Conservation (phyloP, 495 filamentous ascomycete genomes). For the Trichoderma erinaceum region DNA sequence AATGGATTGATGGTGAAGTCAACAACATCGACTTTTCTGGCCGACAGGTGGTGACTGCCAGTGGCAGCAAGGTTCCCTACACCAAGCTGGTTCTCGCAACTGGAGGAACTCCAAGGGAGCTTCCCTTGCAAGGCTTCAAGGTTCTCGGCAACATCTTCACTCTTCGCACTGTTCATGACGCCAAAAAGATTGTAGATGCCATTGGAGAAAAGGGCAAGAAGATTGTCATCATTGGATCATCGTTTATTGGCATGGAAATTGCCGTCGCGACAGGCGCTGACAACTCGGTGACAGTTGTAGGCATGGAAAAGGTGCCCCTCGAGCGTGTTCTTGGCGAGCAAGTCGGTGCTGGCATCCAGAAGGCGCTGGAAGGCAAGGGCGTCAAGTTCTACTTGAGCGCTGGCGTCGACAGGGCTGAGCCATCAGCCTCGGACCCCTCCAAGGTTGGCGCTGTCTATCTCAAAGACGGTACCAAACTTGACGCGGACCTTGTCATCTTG, state of each 20-base stretch:
- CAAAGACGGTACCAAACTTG: constrained; percentile 78
- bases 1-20: constrained; percentile 67
- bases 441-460: constrained; percentile 75
- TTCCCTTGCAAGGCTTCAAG: constrained; percentile 81
- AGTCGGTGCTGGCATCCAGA: constrained; percentile 75
- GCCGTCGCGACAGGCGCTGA: constrained; percentile 67
- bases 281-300: constrained; percentile 83
- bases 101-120: constrained; percentile 68
- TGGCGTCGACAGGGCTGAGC: constrained; percentile 70
- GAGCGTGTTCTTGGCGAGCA: constrained; percentile 80
- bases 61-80: constrained; percentile 65
- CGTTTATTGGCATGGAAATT: constrained; percentile 96
- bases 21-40: constrained; percentile 64
- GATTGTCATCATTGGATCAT: constrained; percentile 82
- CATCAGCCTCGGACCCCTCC: constrained; percentile 55
- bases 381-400: constrained; percentile 81
- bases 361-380: constrained; percentile 71
- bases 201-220: constrained; percentile 84
- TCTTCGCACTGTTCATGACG: constrained; percentile 67
- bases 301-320: constrained; percentile 80
- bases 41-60: constrained; percentile 67
- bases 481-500: constrained; percentile 83
- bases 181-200: constrained; percentile 65
- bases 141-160: constrained; percentile 81
- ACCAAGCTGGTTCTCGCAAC: constrained; percentile 86